Base-by-base conservation (phyloP, 2,329 filamentous ascomycete genomes). In the Coniochaeta sp. region DNA sequence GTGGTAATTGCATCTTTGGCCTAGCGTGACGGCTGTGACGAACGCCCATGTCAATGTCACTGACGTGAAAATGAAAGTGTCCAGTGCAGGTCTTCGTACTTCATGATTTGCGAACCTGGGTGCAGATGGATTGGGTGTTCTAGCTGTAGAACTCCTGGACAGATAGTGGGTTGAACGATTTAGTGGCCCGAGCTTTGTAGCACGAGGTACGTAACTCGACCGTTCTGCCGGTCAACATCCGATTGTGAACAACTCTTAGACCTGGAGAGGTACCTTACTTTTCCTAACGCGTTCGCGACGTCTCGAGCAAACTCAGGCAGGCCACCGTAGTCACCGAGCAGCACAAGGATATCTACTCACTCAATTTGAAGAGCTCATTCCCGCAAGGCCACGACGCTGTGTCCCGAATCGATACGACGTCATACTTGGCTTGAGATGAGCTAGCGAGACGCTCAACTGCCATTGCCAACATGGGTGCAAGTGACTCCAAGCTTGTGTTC, bases 401-500 rank as follows among this genome's bases (percentile, higher is more conserved):
- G 14, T 24, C 24, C 14, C 47, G 47, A 7, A 11, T n/a, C 47
- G 22, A 28, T 8, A 52, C 47, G 47, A 52, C 47, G 47, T 52
- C 47, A 52, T 52, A 52, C 22, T 12, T 22, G 47, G 47, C 47
- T 52, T 59, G 58, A 52, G 22, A 59, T 59, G 31, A 59, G 33
- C 31, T 36, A 59, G 57, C 19, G 65, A 61, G 22, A 8, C 47
- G 47, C 47, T 57, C 34, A 36, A 36, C 38, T 22, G 54, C 28
- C 31, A 26, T 36, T n/a, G 16, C 65, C 62, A 65, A 66, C 60
- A 99, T 99, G 95, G 95, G 95, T 76, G 93, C 93, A 72, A 97
- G 93, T 77, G 93, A 98, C 79, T 98, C 93, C 70, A 98, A 98
- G 83, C 87, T 98, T 72, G 91, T 93, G 72, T 98, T 99, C 84